A percentile compares a stretch with the other conserved stretches of the same genome.
Evolutionary conservation across 2,329 filamentous ascomycete genomes (phyloP).

Genomic region (Blumeriella jaapii): DNA sequence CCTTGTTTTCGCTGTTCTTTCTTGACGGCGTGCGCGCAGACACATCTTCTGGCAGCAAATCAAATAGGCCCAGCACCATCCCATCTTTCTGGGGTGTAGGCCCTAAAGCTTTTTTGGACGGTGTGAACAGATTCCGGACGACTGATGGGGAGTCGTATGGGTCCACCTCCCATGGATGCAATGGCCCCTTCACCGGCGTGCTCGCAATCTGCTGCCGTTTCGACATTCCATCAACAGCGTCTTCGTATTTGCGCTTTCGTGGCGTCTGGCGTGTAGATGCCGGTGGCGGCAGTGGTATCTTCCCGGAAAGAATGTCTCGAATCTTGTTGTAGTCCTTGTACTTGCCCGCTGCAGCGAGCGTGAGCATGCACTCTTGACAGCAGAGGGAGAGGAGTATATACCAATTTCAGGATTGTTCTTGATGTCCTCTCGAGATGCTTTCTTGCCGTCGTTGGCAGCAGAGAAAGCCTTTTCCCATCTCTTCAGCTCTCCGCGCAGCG

Average conservation of each 20-base stretch:
- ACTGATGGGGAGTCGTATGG: constrained; percentile 44
- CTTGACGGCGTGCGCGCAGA: constrained; percentile 33
- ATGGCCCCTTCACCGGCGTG: constrained; percentile 31
- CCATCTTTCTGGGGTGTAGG: constrained; percentile 75
- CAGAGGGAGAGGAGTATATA: constrained; percentile 29
- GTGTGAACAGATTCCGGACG: constrained; percentile 48
- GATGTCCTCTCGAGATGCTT: constrained; percentile 64
- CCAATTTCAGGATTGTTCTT: constrained; percentile 61
- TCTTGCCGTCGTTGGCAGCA: constrained; percentile 48
- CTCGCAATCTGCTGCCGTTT: constrained; percentile 38
- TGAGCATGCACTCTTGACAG: constrained; percentile 3
- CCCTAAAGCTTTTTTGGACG: constrained; percentile 50
- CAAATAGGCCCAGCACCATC: constrained; percentile 65
- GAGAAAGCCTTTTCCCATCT: constrained; percentile 62
- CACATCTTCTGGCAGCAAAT: constrained; percentile 44
- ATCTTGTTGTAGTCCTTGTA: constrained; percentile 67
- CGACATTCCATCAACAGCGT: constrained; percentile 35
- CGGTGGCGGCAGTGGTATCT: constrained; percentile 29
- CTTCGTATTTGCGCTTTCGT: constrained; percentile 28
- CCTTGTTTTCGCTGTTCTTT: constrained; percentile 19
- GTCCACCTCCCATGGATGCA: constrained; percentile 31
- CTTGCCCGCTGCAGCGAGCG: constrained; percentile 32
- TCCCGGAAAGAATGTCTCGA: constrained; percentile 46
- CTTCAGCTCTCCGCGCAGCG: constrained; percentile 60
- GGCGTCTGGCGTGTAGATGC: constrained; percentile 25